Conservation (phyloP, 1,139 yeast species). For the Candida freyschussii region DNA sequence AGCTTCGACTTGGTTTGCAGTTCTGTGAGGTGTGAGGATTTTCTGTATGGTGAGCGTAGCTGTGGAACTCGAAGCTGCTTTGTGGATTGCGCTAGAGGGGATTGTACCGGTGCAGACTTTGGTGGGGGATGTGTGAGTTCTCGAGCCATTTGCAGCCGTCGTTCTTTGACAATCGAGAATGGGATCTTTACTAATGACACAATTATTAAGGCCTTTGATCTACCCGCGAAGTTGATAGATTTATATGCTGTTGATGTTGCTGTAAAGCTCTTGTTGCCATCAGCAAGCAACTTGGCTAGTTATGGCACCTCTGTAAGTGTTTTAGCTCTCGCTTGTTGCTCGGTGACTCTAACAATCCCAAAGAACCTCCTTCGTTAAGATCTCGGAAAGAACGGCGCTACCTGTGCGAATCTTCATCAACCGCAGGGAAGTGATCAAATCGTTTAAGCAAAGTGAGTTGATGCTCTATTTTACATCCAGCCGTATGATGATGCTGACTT, state of each 20-base stretch:
- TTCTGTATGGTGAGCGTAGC: slow-evolving; percentile 4
- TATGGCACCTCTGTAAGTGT: slow-evolving; percentile 20
- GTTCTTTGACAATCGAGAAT: no score
- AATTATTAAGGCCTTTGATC: no score
- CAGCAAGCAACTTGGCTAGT: no score
- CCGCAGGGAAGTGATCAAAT: slow-evolving; percentile 13
- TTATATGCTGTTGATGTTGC: no score
- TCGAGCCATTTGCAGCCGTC: slow-evolving; percentile 5
- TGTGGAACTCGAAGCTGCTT: slow-evolving; percentile 16
- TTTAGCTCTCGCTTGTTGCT: neutral
- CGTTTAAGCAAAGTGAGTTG: slow-evolving; percentile 7
- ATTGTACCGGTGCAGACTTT: slow-evolving; percentile 17
- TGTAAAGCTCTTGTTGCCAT: no score
- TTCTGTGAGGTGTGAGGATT: slow-evolving; percentile 5
- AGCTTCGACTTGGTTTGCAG: slow-evolving; percentile 4
- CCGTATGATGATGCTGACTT: no score
- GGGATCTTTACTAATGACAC: no score
- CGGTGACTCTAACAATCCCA: neutral
- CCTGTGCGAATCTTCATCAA: slow-evolving; percentile 19
- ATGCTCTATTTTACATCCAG: no score
- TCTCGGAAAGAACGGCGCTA: slow-evolving; percentile 9
- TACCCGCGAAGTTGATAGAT: no score
- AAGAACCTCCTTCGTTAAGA: slow-evolving; percentile 16
- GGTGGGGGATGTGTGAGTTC: slow-evolving; percentile 8
- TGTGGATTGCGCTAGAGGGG: slow-evolving; percentile 13